phyloP scores from a whole-genome alignment of 2,329 filamentous ascomycete genomes.

The Colletotrichum phormii region DNA sequence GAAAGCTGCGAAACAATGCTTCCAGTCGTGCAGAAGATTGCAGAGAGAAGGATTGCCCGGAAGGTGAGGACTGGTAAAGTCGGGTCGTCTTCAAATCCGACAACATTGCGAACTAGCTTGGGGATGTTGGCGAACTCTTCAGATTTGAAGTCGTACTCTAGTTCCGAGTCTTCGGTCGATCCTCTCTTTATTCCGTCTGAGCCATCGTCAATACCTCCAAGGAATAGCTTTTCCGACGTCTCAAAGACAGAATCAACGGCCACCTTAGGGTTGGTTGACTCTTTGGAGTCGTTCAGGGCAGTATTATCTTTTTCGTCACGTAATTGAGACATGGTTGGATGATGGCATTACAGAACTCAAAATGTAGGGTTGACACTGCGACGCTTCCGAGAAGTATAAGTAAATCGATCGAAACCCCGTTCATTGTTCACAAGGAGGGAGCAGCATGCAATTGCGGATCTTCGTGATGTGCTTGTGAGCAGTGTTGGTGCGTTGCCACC shows the following conservation, averaged over 20 bases:
- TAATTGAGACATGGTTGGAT: conserved; percentile 14
- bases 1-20: conserved; percentile 27
- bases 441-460: conserved; percentile 33
- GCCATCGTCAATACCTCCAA: conserved; percentile 9
- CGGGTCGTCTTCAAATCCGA: conserved; percentile 68
- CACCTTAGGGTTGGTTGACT: background rate
- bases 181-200: background rate
- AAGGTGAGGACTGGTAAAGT: conserved; percentile 68
- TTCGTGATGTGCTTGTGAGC: conserved; percentile 19
- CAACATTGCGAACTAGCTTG: conserved; percentile 61
- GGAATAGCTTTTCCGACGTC: conserved; percentile 19
- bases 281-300: background rate
- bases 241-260: conserved; percentile 19
- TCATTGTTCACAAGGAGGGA: background rate
- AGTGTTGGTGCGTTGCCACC: background rate
- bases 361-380: background rate
- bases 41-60: conserved; percentile 68
- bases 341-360: background rate
- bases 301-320: conserved; percentile 6
- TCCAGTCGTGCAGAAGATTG: conserved; percentile 21
- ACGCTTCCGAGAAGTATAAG: conserved; percentile 1
- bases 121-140: conserved; percentile 32
- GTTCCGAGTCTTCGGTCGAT: conserved; percentile 18
- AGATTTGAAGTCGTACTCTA: conserved; percentile 31
- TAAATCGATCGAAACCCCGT: background rate